These are phyloP conservation scores for Nematocida ausubeli DNA, from an alignment of 371 early-diverging fungal species.

Conservation along the genomic window DNA sequence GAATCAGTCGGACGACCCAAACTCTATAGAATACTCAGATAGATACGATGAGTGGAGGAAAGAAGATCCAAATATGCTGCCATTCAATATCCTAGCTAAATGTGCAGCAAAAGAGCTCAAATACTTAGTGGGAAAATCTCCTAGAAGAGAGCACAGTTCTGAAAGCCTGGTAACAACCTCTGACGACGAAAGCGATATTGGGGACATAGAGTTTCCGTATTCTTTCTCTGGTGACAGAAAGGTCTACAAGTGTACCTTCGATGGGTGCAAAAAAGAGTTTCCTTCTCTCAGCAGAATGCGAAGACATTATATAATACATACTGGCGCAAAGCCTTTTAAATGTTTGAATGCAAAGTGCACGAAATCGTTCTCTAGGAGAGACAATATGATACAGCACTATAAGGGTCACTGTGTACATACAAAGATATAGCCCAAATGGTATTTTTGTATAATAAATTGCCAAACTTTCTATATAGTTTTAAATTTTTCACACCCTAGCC, in stretches of 20 bases:
- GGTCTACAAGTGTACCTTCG: constrained; percentile 61
- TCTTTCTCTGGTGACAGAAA: constrained; percentile 35
- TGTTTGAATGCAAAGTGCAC: constrained; percentile 66
- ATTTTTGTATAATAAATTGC: constrained; percentile 18
- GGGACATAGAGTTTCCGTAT: constrained; percentile 59
- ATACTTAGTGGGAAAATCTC: background rate
- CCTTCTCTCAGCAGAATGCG: constrained; percentile 67
- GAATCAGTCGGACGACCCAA: background rate
- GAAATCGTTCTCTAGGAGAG: constrained; percentile 68
- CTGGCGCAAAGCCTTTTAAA: constrained; percentile 67
- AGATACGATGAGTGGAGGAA: constrained; percentile 2
- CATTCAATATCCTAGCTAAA: constrained; percentile 56
- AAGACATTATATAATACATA: constrained; percentile 69
- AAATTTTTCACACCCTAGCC: constrained; percentile 51
- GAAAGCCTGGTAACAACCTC: background rate
- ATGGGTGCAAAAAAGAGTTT: constrained; percentile 64
- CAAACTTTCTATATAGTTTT: constrained; percentile 21
- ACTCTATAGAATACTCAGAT: background rate
- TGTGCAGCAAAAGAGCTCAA: constrained; percentile 55
- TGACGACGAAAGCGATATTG: constrained; percentile 48
- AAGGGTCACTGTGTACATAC: constrained; percentile 63
- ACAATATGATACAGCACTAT: constrained; percentile 69
- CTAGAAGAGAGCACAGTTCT: constrained; percentile 41
- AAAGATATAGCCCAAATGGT: background rate
- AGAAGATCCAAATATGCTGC: background rate